A percentile compares a stretch with the other conserved stretches of the same genome.
Evolutionary conservation across 208 protist genomes (phyloP).

Genomic region (Trypanosoma melophagium): DNA sequence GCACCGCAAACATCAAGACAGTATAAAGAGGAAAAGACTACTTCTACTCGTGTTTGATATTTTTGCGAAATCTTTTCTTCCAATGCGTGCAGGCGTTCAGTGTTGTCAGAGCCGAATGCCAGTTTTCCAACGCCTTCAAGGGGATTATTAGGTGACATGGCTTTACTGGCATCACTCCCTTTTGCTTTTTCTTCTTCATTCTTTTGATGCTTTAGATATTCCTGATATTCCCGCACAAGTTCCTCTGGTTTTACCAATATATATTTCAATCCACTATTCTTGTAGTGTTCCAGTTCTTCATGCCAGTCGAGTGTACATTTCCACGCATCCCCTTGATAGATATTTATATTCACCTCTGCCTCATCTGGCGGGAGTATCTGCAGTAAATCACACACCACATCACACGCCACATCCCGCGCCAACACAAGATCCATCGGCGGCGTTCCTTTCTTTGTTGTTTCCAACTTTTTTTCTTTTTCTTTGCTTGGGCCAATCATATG

Average conservation of each 20-base stretch:
- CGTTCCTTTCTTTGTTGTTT: too few species aligned
- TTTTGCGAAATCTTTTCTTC: conserved; percentile 2
- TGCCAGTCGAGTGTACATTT: conserved; percentile 4
- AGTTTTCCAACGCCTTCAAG: conserved; percentile 29
- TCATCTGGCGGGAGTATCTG: conserved; percentile 11
- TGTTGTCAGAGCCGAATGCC: conserved; percentile 28
- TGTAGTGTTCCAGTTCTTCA: conserved; percentile 11
- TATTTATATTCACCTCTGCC: conserved; percentile 24
- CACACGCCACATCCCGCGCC: not conserved
- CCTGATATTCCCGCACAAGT: conserved; percentile 18
- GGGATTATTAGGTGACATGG: conserved; percentile 1
- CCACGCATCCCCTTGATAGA: conserved; percentile 16
- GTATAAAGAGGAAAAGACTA: conserved; percentile 22
- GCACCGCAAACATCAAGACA: conserved; percentile 8
- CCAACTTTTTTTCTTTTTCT: not conserved
- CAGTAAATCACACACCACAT: conserved; percentile 17
- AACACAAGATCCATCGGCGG: conserved; percentile 25
- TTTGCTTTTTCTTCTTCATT: not conserved
- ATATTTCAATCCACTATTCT: conserved; percentile 34
- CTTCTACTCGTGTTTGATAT: not conserved
- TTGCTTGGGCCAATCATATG: conserved; percentile 10
- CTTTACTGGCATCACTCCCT: not conserved
- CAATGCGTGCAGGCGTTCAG: conserved; percentile 17
- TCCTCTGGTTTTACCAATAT: conserved; percentile 24
- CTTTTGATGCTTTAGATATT: not conserved